Conservation (phyloP, 441 rosid species). For the Dalechampia spathulata region DNA sequence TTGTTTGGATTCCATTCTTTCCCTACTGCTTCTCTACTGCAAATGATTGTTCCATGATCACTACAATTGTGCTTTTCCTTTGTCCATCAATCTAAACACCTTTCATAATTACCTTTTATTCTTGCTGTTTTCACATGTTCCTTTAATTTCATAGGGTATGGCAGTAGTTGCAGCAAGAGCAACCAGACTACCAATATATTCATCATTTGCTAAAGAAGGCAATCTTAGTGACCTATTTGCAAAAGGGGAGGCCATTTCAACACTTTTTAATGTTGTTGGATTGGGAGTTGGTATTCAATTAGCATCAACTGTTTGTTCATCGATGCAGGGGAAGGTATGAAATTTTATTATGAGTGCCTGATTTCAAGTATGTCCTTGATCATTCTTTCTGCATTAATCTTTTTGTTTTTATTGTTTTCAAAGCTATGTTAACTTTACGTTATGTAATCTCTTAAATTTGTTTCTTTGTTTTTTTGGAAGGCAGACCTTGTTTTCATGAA, state of each 20-base stretch:
- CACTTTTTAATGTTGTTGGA: conserved; percentile 83
- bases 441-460: background rate
- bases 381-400: background rate
- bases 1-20: background rate
- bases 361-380: background rate
- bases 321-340: conserved; percentile 83
- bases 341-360: background rate
- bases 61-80: conserved; percentile 1
- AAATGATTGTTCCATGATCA: background rate
- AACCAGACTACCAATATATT: conserved; percentile 86
- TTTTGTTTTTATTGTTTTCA: background rate
- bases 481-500: background rate
- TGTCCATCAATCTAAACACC: background rate
- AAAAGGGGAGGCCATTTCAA: conserved; percentile 97
- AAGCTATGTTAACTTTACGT: background rate
- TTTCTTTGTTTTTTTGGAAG: too few species aligned
- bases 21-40: background rate
- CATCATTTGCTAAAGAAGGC: conserved; percentile 97
- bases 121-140: conserved; percentile 10
- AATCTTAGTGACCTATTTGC: conserved; percentile 94
- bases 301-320: conserved; percentile 82
- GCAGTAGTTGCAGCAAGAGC: conserved; percentile 98
- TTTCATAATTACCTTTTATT: background rate
- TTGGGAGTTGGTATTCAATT: conserved; percentile 75
- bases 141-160: conserved; percentile 63